These are phyloP conservation scores for Catharanthus roseus DNA, from an alignment of 257 asterid genomes.

Conservation along the genomic window DNA sequence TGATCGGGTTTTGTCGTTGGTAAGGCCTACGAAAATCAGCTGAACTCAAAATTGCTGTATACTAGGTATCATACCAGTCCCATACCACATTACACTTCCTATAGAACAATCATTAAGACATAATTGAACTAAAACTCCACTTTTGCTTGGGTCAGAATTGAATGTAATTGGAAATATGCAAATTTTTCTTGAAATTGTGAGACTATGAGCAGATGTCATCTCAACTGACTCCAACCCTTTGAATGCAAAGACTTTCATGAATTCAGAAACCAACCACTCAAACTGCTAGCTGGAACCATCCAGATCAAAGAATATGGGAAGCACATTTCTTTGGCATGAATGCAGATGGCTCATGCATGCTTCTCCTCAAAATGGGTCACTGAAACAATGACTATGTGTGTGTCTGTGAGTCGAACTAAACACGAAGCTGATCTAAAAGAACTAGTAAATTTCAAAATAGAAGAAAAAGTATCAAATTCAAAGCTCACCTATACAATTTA, in stretches of 20 bases:
- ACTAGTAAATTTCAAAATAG: neutral
- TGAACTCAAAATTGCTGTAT: neutral
- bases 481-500: slow-evolving; percentile 73
- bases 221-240: neutral
- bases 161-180: neutral
- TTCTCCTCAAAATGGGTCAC: neutral
- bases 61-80: neutral
- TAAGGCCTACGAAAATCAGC: neutral
- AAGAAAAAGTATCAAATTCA: neutral
- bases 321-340: neutral
- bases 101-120: neutral
- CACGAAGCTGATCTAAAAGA: neutral
- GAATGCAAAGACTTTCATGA: neutral
- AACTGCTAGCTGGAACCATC: neutral
- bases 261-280: neutral
- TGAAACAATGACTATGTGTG: neutral
- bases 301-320: neutral
- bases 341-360: neutral
- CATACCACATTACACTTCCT: neutral
- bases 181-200: neutral
- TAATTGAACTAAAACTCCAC: neutral
- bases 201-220: neutral
- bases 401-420: neutral
- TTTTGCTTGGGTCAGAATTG: no score
- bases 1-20: neutral